Base-by-base conservation (phyloP, 805 yeast genomes). In the Starmerella sirachaensis region DNA sequence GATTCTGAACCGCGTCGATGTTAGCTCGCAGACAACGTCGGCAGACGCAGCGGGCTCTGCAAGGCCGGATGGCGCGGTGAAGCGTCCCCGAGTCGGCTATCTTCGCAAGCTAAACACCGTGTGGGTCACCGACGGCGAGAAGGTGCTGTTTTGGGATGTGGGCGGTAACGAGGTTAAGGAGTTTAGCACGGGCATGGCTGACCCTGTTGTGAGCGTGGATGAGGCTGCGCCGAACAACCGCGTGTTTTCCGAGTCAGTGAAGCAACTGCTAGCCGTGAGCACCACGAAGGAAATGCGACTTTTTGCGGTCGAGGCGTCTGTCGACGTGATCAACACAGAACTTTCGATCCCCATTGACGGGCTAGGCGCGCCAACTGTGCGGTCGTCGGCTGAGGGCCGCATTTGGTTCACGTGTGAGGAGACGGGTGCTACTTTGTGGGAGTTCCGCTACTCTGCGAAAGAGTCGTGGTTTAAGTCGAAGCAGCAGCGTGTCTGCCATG, bases 381-480 rank as follows among this genome's bases (percentile, higher is more conserved):
- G 72, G 29, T 70, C 88, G 37, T 64, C 69, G 1, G 64, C 71
- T 2, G 71, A 72, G 50, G 79, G 83, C 32, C 85, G 88, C 40
- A 72, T 91, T 5, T 83, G 82, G 55, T 83, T 93, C 57, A 68
- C 81, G 7, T 93, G 94, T n/a, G 69, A 69, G 28, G 74, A 77
- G 16, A 84, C 81, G 47, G 88, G 85, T 1, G 34, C 53, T 14
- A 75, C 86, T 49, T 66, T 91, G 29, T 91, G 95, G 94, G 88
- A 83, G 54, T 63, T 91, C 38, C 76, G 74, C 42, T 91, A 91
- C 55, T 70, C 86, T 5, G 79, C 77, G 47, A 70, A 79, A 18
- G 91, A 84, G 33, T 78, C 82, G 38, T 88, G 94, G 82, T 84
- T 84, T 55, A 74, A 76, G 45, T 78, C 81, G 52, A 80, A 77